Conservation (phyloP, 192 early-diverging fungal genomes). For the Physocladia obscura region DNA sequence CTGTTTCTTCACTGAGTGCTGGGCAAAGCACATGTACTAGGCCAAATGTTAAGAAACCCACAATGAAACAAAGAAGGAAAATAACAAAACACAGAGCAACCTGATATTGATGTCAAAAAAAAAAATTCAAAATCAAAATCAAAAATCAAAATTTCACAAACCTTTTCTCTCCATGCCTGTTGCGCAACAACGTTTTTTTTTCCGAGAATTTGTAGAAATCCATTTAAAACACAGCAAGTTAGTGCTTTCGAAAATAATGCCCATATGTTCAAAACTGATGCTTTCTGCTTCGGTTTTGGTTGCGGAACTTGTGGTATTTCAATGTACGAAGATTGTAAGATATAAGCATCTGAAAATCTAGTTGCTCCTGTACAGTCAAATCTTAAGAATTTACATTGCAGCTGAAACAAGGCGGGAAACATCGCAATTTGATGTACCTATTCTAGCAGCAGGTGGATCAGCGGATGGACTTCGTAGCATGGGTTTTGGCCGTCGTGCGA, state of each 20-base stretch:
- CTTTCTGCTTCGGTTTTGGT: neutral
- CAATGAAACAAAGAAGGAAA: slow-evolving; percentile 62
- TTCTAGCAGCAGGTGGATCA: neutral
- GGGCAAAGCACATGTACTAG: slow-evolving; percentile 21
- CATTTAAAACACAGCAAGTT: slow-evolving; percentile 43
- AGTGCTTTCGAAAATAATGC: slow-evolving; percentile 31
- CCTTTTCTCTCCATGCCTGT: slow-evolving; percentile 61
- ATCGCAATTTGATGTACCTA: slow-evolving; percentile 6
- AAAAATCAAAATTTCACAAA: slow-evolving; percentile 34
- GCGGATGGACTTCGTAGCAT: neutral
- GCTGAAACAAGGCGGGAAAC: neutral
- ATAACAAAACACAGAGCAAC: slow-evolving; percentile 87
- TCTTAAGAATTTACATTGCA: too few relatives aligned
- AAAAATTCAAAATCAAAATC: neutral
- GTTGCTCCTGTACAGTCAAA: too few relatives aligned
- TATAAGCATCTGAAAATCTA: too few relatives aligned
- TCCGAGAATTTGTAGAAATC: slow-evolving; percentile 23
- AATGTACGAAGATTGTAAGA: too few relatives aligned
- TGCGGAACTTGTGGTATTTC: neutral
- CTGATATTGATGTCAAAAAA: slow-evolving; percentile 33
- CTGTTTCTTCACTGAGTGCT: neutral
- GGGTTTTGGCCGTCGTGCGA: too few relatives aligned
- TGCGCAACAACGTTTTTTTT: slow-evolving; percentile 35
- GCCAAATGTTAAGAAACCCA: slow-evolving; percentile 54
- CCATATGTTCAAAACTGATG: neutral